phyloP scores from a whole-genome alignment of 441 rosid species.

The Pelargonium citronellum region DNA sequence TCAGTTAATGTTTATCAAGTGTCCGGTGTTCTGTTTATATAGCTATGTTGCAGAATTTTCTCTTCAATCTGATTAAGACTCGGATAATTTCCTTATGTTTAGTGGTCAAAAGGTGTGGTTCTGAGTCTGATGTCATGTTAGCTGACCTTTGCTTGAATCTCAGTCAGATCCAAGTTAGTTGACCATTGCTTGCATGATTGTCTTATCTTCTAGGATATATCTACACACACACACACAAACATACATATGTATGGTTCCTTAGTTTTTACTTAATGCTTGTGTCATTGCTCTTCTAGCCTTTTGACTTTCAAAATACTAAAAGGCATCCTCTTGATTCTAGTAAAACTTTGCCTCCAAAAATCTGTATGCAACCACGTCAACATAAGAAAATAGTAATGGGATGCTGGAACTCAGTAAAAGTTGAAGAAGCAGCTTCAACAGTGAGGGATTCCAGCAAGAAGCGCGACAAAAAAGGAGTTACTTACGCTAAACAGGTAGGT shows the following conservation, averaged over 20 bases:
- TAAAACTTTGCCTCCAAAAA: slow-evolving; percentile 30
- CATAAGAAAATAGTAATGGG: slow-evolving; percentile 45
- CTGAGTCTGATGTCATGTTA: not conserved
- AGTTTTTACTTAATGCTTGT: not conserved
- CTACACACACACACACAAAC: not conserved
- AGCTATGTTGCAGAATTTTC: no score
- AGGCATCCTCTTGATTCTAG: slow-evolving; percentile 35
- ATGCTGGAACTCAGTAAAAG: slow-evolving; percentile 57
- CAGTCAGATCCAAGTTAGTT: not conserved
- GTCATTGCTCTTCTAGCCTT: slow-evolving; percentile 1
- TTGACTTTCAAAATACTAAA: slow-evolving; percentile 5
- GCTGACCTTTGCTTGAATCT: not conserved
- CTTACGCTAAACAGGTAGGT: slow-evolving; percentile 35
- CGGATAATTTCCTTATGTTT: no score
- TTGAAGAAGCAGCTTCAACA: slow-evolving; percentile 24
- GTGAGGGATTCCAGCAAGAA: slow-evolving; percentile 23
- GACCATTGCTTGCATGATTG: not conserved
- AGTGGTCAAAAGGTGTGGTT: no score
- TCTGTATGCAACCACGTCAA: slow-evolving; percentile 22
- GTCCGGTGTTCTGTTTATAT: no score
- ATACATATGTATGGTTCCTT: not conserved
- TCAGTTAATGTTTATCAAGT: no score
- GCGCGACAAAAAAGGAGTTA: slow-evolving; percentile 22
- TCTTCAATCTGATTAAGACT: no score
- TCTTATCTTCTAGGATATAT: not conserved